Conservation (phyloP, 2,329 filamentous ascomycete species). For the Periconia digitata region DNA sequence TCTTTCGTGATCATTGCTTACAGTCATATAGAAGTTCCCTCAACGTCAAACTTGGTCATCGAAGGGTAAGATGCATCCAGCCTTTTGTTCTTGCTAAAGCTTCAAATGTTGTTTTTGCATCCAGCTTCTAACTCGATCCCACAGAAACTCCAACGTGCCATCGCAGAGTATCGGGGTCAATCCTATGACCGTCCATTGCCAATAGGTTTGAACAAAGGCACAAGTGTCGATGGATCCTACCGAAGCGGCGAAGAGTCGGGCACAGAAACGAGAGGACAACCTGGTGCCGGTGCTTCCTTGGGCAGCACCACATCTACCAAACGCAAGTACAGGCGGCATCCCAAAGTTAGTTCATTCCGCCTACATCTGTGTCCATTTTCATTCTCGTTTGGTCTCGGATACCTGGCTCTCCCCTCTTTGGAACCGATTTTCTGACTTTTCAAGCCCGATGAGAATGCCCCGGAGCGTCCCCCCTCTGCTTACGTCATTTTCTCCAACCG, state of each 20-base stretch:
- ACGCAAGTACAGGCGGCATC: conserved; percentile 75
- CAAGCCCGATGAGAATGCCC: conserved; percentile 76
- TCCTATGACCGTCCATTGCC: conserved; percentile 41
- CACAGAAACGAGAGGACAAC: conserved; percentile 50
- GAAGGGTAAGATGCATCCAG: conserved; percentile 66
- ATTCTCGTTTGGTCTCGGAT: background rate
- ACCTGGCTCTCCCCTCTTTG: background rate
- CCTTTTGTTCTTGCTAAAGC: conserved; percentile 27
- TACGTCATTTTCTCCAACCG: conserved; percentile 87
- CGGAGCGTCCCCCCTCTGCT: conserved; percentile 76
- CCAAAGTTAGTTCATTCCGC: conserved; percentile 59
- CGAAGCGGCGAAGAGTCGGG: conserved; percentile 58
- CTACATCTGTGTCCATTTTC: background rate
- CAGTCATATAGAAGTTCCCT: conserved; percentile 53
- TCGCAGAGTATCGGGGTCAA: conserved; percentile 69
- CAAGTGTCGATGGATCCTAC: conserved; percentile 58
- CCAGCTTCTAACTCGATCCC: background rate
- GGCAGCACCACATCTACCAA: conserved; percentile 50
- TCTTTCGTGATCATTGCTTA: background rate
- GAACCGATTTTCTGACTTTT: conserved; percentile 14
- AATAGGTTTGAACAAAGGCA: conserved; percentile 47
- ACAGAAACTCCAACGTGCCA: conserved; percentile 80
- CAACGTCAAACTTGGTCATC: conserved; percentile 77
- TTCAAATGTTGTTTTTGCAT: background rate
- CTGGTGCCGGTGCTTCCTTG: conserved; percentile 46